phyloP scores from a whole-genome alignment of 441 rosid genomes.

The Rhodomyrtus psidioides region DNA sequence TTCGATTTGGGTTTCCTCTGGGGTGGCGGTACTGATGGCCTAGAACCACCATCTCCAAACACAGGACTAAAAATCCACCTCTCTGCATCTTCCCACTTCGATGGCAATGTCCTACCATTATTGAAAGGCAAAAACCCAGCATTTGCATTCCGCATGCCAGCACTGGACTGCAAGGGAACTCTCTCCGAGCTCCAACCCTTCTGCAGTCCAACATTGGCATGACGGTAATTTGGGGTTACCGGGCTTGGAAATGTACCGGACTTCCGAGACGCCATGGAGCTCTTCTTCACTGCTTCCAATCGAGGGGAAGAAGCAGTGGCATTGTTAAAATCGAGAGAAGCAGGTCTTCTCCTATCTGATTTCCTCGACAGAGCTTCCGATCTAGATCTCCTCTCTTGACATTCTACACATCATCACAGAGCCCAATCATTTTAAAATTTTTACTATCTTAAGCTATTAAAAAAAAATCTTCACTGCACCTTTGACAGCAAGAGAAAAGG shows the following conservation, averaged over 20 bases:
- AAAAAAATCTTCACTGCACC: constrained; percentile 24
- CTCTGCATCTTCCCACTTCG: constrained; percentile 99
- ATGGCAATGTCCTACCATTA: constrained; percentile 82
- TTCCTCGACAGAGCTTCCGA: constrained; percentile 55
- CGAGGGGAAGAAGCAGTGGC: constrained; percentile 63
- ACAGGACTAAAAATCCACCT: constrained; percentile 97
- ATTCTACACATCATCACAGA: constrained; percentile 30
- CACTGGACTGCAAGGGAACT: constrained; percentile 48
- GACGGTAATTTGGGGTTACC: constrained; percentile 65
- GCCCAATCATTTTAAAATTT: background rate
- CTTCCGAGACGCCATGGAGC: constrained; percentile 34
- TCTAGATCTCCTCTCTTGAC: constrained; percentile 78
- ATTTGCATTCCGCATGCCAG: constrained; percentile 44
- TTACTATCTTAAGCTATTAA: background rate
- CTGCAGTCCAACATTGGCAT: constrained; percentile 49
- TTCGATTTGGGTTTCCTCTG: constrained; percentile 83
- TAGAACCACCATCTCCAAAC: constrained; percentile 46
- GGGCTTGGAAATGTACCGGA: constrained; percentile 83
- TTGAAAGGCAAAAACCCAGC: constrained; percentile 47
- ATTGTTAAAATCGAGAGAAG: constrained; percentile 75
- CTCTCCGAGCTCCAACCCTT: constrained; percentile 98
- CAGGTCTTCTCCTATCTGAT: constrained; percentile 57
- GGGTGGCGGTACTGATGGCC: constrained; percentile 36
- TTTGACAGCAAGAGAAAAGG: constrained; percentile 82
- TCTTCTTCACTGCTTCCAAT: constrained; percentile 41